Conservation (phyloP, 306 rosid genomes). For the Vachellia collinsii region DNA sequence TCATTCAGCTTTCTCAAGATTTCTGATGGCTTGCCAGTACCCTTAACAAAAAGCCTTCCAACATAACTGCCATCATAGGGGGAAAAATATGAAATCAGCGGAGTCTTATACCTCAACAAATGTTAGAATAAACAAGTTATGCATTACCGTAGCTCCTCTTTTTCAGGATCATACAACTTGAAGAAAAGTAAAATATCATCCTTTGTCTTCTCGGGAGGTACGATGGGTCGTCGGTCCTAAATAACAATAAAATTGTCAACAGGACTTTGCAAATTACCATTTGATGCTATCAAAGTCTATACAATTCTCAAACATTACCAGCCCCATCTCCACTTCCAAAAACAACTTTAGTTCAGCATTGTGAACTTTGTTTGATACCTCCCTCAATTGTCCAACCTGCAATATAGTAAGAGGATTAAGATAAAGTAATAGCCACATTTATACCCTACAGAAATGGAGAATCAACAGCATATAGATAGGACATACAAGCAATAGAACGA, state of each 20-base stretch:
- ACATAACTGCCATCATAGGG: slow-evolving; percentile 44
- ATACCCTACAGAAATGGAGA: slow-evolving; percentile 11
- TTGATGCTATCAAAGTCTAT: slow-evolving; percentile 15
- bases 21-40: slow-evolving; percentile 51
- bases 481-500: neutral
- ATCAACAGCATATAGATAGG: slow-evolving; percentile 2
- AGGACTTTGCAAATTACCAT: neutral
- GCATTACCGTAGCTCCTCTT: slow-evolving; percentile 54
- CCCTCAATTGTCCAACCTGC: slow-evolving; percentile 55
- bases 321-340: slow-evolving; percentile 48
- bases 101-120: neutral
- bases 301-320: slow-evolving; percentile 38
- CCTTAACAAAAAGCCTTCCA: slow-evolving; percentile 57
- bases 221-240: slow-evolving; percentile 46
- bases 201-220: slow-evolving; percentile 51
- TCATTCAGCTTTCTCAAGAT: slow-evolving; percentile 43
- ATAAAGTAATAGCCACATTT: slow-evolving; percentile 17
- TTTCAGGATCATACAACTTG: slow-evolving; percentile 59
- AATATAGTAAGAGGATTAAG: slow-evolving; percentile 27
- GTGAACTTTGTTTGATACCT: slow-evolving; percentile 49
- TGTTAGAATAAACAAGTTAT: slow-evolving; percentile 14
- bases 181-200: slow-evolving; percentile 57
- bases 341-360: slow-evolving; percentile 51
- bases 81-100: slow-evolving; percentile 26
- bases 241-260: slow-evolving; percentile 36